Conservation (phyloP, 2,329 filamentous ascomycete genomes). For the Ophiostoma sp. region DNA sequence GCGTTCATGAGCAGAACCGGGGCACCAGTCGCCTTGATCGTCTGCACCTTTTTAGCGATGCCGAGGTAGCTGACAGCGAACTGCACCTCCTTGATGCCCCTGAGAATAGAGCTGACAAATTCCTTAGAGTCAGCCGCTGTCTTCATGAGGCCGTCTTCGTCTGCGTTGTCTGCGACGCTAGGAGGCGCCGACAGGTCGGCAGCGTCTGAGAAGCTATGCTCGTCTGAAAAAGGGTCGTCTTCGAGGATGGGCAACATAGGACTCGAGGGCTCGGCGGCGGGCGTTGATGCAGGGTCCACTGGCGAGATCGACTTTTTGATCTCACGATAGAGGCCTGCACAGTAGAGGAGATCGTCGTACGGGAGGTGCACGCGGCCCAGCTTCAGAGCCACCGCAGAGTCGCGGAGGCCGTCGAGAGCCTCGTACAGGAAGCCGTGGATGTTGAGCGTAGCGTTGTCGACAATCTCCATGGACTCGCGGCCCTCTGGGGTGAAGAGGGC, state of each 20-base stretch:
- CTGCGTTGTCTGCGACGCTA: not conserved
- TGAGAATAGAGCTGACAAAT: constrained; percentile 80
- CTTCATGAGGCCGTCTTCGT: constrained; percentile 63
- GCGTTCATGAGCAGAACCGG: constrained; percentile 71
- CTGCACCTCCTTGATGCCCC: constrained; percentile 93
- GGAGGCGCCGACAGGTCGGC: not conserved
- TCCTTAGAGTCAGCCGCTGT: constrained; percentile 89
- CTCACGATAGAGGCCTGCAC: constrained; percentile 51
- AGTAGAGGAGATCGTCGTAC: constrained; percentile 73
- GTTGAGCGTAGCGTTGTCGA: constrained; percentile 84
- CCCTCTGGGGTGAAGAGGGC: constrained; percentile 84
- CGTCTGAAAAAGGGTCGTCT: constrained; percentile 10
- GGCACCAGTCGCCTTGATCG: constrained; percentile 59
- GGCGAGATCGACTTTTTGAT: constrained; percentile 37
- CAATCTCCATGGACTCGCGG: constrained; percentile 74
- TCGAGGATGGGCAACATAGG: constrained; percentile 17
- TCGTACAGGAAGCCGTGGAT: constrained; percentile 87
- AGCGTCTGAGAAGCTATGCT: not conserved
- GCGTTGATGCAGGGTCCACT: constrained; percentile 29
- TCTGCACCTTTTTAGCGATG: constrained; percentile 71
- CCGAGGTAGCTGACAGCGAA: constrained; percentile 89
- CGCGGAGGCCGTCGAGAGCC: constrained; percentile 76
- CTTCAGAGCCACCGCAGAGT: constrained; percentile 86
- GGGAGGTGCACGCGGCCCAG: constrained; percentile 85
- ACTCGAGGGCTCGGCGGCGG: constrained; percentile 26